phyloP scores from a whole-genome alignment of 2,329 filamentous ascomycete genomes.

The Ceratocystis albifundus region DNA sequence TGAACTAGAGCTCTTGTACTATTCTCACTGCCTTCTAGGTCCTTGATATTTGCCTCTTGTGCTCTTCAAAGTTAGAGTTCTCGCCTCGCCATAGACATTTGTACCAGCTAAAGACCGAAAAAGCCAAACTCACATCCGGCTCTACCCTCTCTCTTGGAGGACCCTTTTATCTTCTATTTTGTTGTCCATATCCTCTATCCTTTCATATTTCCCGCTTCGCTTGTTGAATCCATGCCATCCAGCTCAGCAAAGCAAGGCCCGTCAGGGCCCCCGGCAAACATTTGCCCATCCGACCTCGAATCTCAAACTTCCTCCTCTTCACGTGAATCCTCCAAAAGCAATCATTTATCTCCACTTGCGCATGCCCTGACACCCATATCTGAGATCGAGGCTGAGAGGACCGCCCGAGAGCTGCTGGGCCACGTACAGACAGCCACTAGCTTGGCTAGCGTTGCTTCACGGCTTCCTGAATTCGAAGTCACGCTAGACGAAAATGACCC shows the following conservation, averaged over 20 bases:
- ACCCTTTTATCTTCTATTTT: background rate
- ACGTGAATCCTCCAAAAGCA: constrained; percentile 19
- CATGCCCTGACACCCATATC: constrained; percentile 32
- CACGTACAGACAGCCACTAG: constrained; percentile 35
- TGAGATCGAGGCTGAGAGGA: constrained; percentile 33
- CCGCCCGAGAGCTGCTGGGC: constrained; percentile 37
- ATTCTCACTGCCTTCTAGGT: too few relatives aligned
- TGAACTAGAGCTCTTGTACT: background rate
- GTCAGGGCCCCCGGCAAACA: constrained; percentile 1
- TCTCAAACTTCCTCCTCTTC: background rate
- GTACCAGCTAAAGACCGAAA: background rate
- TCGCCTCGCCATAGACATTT: background rate
- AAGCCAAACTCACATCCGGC: background rate
- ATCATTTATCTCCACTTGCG: constrained; percentile 32
- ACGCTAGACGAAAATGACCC: constrained; percentile 55
- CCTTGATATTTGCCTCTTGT: background rate
- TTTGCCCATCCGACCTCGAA: background rate
- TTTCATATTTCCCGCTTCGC: too few relatives aligned
- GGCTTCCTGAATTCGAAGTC: constrained; percentile 55
- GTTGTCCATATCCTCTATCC: background rate
- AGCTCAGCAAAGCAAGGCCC: background rate
- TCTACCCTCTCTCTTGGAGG: background rate
- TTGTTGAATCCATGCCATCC: background rate
- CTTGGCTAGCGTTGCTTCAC: constrained; percentile 34
- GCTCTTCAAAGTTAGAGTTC: background rate